Evolutionary conservation across 2,329 filamentous ascomycete genomes (phyloP).

Genomic region (Sporothrix phasma): DNA sequence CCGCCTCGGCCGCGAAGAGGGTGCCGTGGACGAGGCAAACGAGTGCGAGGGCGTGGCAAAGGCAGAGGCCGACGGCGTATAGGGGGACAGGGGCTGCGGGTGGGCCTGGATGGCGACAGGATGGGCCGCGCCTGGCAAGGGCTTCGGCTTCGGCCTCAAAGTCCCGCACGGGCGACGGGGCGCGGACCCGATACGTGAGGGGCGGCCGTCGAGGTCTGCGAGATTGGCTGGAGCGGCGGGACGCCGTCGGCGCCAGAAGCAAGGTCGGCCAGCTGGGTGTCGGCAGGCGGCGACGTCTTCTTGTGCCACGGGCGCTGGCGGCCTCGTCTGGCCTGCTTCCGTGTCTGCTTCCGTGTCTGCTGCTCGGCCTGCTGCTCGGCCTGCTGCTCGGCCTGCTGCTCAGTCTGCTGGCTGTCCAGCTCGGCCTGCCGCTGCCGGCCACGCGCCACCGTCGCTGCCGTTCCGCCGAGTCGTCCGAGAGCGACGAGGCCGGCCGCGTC

Average conservation of each 20-base stretch:
- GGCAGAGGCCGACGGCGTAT: neutral
- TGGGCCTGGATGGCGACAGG: slow-evolving; percentile 7
- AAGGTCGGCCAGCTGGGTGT: slow-evolving; percentile 2
- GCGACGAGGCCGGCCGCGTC: slow-evolving; percentile 20
- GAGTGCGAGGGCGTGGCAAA: slow-evolving; percentile 6
- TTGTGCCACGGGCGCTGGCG: neutral
- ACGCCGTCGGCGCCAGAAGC: neutral
- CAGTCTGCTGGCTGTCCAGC: neutral
- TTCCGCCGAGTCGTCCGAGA: neutral
- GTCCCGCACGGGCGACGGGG: neutral
- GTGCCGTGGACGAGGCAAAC: slow-evolving; percentile 7
- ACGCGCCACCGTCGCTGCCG: neutral
- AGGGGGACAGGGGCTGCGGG: slow-evolving; percentile 5
- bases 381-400: neutral
- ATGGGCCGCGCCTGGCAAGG: slow-evolving; percentile 1
- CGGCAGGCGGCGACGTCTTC: neutral
- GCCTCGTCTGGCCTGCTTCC: no score
- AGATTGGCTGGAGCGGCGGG: neutral
- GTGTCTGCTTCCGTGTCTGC: no score
- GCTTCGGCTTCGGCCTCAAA: no score
- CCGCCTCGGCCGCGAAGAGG: neutral
- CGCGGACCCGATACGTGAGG: slow-evolving; percentile 6
- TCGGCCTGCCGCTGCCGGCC: slow-evolving; percentile 16
- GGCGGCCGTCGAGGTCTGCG: neutral
- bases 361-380: neutral